Conservation (phyloP, 768 basidiomycete genomes). For the Hirschioporus abietinus region DNA sequence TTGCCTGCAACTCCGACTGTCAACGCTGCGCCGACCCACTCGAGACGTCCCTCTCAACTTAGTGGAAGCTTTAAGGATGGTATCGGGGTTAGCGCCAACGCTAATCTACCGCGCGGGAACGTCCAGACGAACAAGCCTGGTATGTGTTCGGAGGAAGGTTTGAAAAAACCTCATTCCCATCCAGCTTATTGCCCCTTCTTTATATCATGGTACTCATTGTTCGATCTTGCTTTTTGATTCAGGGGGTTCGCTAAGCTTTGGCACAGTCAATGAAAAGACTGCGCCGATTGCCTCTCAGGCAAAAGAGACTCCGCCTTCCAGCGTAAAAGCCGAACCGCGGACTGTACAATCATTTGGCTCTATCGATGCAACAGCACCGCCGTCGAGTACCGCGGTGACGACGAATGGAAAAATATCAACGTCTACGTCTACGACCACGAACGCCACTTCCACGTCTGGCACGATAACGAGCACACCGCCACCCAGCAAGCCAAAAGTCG, state of each 20-base stretch:
- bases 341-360: constrained; percentile 78
- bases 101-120: not conserved
- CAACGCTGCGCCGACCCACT: constrained; percentile 48
- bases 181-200: constrained; percentile 10
- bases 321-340: constrained; percentile 52
- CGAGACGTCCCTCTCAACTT: constrained; percentile 73
- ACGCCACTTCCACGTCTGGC: constrained; percentile 15
- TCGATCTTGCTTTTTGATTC: constrained; percentile 11
- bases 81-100: constrained; percentile 43
- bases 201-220: constrained; percentile 4
- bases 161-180: not conserved
- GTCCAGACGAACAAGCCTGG: not conserved
- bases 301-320: constrained; percentile 52
- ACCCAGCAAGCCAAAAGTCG: constrained; percentile 31
- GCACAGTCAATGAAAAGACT: constrained; percentile 78
- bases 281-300: constrained; percentile 82
- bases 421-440: constrained; percentile 11
- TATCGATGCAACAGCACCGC: constrained; percentile 48
- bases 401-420: constrained; percentile 51
- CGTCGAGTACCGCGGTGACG: constrained; percentile 22
- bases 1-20: constrained; percentile 39
- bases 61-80: constrained; percentile 74
- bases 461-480: constrained; percentile 13
- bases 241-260: constrained; percentile 79
- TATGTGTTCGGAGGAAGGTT: not conserved